A percentile compares a stretch with the other conserved stretches of the same genome.
Evolutionary conservation across 192 early-diverging fungal species (phyloP).

Genomic region (Entomortierella chlamydospora): DNA sequence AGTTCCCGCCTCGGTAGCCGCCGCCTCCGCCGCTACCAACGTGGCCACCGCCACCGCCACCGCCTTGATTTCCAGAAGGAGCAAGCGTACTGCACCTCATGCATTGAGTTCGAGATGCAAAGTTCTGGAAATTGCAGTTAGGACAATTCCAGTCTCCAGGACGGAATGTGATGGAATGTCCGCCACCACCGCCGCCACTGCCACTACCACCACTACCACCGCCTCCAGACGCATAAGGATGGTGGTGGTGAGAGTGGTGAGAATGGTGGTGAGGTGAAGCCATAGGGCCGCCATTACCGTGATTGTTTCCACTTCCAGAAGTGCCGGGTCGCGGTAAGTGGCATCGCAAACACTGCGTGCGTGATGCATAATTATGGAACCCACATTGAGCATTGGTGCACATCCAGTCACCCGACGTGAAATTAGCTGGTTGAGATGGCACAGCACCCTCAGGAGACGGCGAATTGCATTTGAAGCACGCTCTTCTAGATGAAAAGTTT

Average conservation of each 20-base stretch:
- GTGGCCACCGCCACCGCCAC: slow-evolving; percentile 26
- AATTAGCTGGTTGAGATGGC: slow-evolving; percentile 56
- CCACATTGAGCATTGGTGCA: slow-evolving; percentile 67
- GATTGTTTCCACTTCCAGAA: slow-evolving; percentile 10
- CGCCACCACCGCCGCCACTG: slow-evolving; percentile 10
- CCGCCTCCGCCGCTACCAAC: neutral
- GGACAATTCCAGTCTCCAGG: slow-evolving; percentile 85
- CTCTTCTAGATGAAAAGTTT: slow-evolving; percentile 74
- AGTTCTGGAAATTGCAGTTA: slow-evolving; percentile 82
- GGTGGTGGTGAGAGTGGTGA: slow-evolving; percentile 40
- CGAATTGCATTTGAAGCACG: slow-evolving; percentile 76
- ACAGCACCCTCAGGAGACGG: slow-evolving; percentile 44
- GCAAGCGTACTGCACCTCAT: slow-evolving; percentile 66
- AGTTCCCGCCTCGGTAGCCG: slow-evolving; percentile 18
- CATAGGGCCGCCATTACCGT: slow-evolving; percentile 36
- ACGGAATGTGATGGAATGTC: slow-evolving; percentile 58
- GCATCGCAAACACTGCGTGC: slow-evolving; percentile 68
- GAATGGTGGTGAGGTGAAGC: slow-evolving; percentile 38
- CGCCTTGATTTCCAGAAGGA: slow-evolving; percentile 13
- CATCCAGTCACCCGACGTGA: slow-evolving; percentile 72
- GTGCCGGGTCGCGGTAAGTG: slow-evolving; percentile 55
- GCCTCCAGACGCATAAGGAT: slow-evolving; percentile 44
- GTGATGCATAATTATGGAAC: slow-evolving; percentile 75
- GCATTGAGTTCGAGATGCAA: slow-evolving; percentile 76
- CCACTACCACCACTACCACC: slow-evolving; percentile 21